Conservation (phyloP, 1,139 yeast species). For the Suhomyces bolitotheri region DNA sequence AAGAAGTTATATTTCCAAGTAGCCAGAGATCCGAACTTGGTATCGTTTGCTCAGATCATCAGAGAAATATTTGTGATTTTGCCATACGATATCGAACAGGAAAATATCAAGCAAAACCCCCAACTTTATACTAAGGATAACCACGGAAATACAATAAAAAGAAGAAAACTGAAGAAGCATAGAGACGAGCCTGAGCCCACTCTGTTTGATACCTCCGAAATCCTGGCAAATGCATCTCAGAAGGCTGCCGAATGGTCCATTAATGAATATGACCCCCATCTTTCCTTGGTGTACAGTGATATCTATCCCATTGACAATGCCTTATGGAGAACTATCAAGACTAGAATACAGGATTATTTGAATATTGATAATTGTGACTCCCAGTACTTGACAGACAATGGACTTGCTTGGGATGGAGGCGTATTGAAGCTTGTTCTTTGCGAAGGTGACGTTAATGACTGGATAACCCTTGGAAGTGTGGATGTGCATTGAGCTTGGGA, state of each 20-base stretch:
- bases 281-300: conserved; percentile 70
- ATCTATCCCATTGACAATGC: conserved; percentile 71
- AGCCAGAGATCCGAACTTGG: conserved; percentile 53
- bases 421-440: conserved; percentile 68
- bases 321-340: conserved; percentile 61
- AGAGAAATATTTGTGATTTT: conserved; percentile 64
- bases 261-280: conserved; percentile 67
- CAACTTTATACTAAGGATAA: conserved; percentile 40
- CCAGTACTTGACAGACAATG: conserved; percentile 37
- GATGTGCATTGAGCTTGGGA: conserved; percentile 38
- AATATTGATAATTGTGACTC: conserved; percentile 50
- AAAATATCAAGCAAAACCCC: conserved; percentile 39
- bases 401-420: conserved; percentile 64
- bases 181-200: conserved; percentile 16
- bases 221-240: conserved; percentile 31
- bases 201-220: conserved; percentile 25
- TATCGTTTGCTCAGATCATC: conserved; percentile 67
- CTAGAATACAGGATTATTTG: conserved; percentile 69
- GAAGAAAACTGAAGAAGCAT: conserved; percentile 25
- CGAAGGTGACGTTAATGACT: conserved; percentile 72
- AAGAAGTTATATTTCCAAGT: conserved; percentile 62
- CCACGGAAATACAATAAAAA: conserved; percentile 33
- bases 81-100: conserved; percentile 40
- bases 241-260: conserved; percentile 57
- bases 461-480: conserved; percentile 67